Base-by-base conservation (phyloP, 2,329 filamentous ascomycete species). In the Teratosphaeria destructans region DNA sequence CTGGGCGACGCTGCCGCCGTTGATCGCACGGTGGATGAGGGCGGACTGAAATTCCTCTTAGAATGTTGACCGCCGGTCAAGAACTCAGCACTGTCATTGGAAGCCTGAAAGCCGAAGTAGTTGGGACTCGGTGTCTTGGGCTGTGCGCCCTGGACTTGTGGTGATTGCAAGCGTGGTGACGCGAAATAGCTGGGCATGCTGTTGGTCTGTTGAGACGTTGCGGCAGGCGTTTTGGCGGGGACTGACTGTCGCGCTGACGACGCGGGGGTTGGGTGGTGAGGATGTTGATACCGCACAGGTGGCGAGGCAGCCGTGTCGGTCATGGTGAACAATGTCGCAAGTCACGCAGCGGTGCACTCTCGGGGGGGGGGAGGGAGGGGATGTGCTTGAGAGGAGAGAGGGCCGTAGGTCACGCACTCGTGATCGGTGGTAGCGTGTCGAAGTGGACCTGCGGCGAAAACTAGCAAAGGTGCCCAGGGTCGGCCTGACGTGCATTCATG, bases 51-150 rank as follows among this genome's bases (percentile, higher is more conserved):
- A 73, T 89, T 89, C 64, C 85, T 84, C 59, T 83, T 83, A 1
- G 85, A 80, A 62, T 88, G 78, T 37, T 79, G 79, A 2, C 62
- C 65, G 54, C 71, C 64, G 59, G 57, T 65, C 11, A 66, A 62
- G 57, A 86, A 85, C 62, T 85, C 81, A 27, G 82, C 78, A 62
- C 89, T 85, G 54, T 76, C 74, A 23, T 83, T 72, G 60, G 32
- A 49, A 3, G 90, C 85, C 34, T 85, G 78, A 61, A 95, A 83
- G 59, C 88, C 89, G 72, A 96, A 96, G 74, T 96, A 96, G 72
- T 92, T 95, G 12, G 90, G 89, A 71, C 89, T 93, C 27, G 80
- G 72, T 23, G 73, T 69, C 63, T 64, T 71, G 16, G 58, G 27
- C 5, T 57, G 57, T 23, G 54, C 29, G 19, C 39, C 39, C 23